Base-by-base conservation (phyloP, 106 monocot genomes). In the Dendrobium officinale region DNA sequence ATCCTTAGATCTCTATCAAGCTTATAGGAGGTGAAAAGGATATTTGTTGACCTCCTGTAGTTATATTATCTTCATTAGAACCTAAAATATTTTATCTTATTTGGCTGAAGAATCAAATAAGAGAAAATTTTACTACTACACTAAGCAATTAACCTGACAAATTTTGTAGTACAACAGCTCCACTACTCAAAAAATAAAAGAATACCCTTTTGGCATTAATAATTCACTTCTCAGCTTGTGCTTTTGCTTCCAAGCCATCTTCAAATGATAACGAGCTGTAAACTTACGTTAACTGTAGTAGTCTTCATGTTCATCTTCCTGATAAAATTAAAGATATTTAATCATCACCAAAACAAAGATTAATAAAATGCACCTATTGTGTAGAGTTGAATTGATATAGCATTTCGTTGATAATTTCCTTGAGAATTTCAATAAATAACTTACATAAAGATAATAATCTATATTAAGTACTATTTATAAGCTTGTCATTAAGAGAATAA, bases 261-360 rank as follows among this genome's bases (percentile, higher is more conserved):
- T 93, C 93, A 86, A 91, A 70, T 81, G 88, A 83, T 80, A 79
- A 66, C 88, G 88, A 79, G 79, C 78, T 83, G 93, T 80, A 81
- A 79, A 66, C 37, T 87, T 83, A 42, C 84, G 89, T 64, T 88
- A 88, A 85, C 82, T 86, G 79, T 90, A 88, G 55, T 94, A 84
- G 33, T 90, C 87, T 37, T 94, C 96, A 56, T 74, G 80, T 29
- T 94, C 96, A 42, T 94, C 97, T 78, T 98, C 97, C 97, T 94
- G 85, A 54, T 78, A 6, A 29, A 45, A 31, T 82, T 77, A 67
- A 5, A 78, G 33, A 78, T 48, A 51, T 41, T 13, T 2, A 20
- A 6, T 75, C 75, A 75, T 3, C 8, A 33, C 29, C 7, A 9
- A 70, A 42, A 19, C 70, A 33, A 67, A 49, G 11, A 29, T 70